phyloP scores from a whole-genome alignment of 257 asterid genomes.

The Penstemon eatonii region DNA sequence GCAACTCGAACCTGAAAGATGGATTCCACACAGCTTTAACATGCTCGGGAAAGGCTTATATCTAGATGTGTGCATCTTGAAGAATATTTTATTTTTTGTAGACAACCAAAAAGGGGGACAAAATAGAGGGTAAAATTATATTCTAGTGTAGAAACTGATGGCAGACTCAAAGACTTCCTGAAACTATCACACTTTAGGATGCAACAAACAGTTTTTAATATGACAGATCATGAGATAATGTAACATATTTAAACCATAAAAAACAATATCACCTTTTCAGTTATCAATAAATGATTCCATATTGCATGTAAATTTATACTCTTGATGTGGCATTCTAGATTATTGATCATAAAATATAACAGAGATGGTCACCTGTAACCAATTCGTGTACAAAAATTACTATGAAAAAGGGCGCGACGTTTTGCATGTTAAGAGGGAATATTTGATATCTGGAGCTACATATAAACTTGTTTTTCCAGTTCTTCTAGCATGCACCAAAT shows the following conservation, averaged over 20 bases:
- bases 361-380: too few relatives aligned
- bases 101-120: slow-evolving; percentile 1
- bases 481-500: too few relatives aligned
- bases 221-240: not conserved
- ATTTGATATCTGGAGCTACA: too few relatives aligned
- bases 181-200: not conserved
- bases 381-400: too few relatives aligned
- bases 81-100: not conserved
- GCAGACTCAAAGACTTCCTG: slow-evolving; percentile 3
- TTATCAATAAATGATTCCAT: not conserved
- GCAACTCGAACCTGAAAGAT: slow-evolving; percentile 77
- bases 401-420: too few relatives aligned
- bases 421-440: too few relatives aligned
- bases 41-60: slow-evolving; percentile 7
- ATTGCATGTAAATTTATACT: too few relatives aligned
- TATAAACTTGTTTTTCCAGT: too few relatives aligned
- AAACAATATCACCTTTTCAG: slow-evolving; percentile 2
- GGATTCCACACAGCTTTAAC: slow-evolving; percentile 31
- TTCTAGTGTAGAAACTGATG: slow-evolving; percentile 3
- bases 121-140: slow-evolving; percentile 1
- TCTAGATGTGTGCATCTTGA: not conserved
- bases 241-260: slow-evolving; percentile 8
- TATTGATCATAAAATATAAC: too few relatives aligned
- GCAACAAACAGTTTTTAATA: not conserved
- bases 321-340: too few relatives aligned